Conservation (phyloP, 768 basidiomycete species). For the Termitomyces sp. region DNA sequence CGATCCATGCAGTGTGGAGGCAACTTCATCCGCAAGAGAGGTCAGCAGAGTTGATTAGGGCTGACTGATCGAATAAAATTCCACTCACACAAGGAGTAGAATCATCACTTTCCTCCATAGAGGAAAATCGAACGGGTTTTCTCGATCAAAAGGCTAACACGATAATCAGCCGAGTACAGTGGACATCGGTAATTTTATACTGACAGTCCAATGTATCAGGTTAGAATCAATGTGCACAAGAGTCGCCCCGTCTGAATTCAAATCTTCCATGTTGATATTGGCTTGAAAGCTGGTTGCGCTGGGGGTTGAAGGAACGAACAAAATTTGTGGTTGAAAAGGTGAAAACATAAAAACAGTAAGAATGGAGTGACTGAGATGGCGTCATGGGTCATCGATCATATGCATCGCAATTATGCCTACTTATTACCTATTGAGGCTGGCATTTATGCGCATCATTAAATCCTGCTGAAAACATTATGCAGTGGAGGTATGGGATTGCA, state of each 20-base stretch:
- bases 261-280: background rate
- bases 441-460: background rate
- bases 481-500: background rate
- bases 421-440: background rate
- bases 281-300: background rate
- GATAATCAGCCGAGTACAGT: background rate
- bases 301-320: background rate
- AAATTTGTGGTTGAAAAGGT: background rate
- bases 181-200: background rate
- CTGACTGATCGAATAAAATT: background rate
- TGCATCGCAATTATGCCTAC: too few relatives aligned
- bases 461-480: background rate
- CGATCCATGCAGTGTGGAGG: conserved; percentile 12
- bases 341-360: background rate
- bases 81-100: conserved; percentile 11
- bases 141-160: conserved; percentile 13
- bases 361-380: background rate
- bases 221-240: conserved; percentile 6
- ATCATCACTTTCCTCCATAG: conserved; percentile 15
- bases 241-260: background rate
- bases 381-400: background rate
- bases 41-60: background rate
- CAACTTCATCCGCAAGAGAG: conserved; percentile 5
- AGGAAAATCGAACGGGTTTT: conserved; percentile 18
- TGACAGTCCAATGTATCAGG: conserved; percentile 15